These are phyloP conservation scores for Penicillium subrubescens DNA, from an alignment of 495 filamentous ascomycete genomes.

Conservation along the genomic window DNA sequence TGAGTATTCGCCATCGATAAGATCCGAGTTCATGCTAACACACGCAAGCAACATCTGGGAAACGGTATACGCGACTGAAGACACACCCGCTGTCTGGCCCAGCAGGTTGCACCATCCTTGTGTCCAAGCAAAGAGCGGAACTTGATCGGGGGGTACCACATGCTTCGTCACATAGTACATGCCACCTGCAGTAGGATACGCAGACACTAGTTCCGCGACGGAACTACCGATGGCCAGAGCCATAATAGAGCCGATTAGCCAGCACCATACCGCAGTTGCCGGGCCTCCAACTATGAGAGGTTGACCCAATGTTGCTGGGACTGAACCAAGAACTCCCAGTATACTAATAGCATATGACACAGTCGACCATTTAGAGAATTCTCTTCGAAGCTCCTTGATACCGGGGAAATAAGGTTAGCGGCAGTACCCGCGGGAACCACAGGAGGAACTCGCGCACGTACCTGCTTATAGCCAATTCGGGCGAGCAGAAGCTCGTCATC, in stretches of 20 bases:
- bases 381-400: slow-evolving; percentile 59
- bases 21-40: slow-evolving; percentile 58
- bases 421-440: slow-evolving; percentile 6
- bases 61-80: slow-evolving; percentile 58
- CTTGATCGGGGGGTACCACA: slow-evolving; percentile 58
- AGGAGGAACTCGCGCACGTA: slow-evolving; percentile 26
- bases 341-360: slow-evolving; percentile 76
- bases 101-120: slow-evolving; percentile 66
- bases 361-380: slow-evolving; percentile 76
- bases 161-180: slow-evolving; percentile 68
- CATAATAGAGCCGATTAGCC: slow-evolving; percentile 70
- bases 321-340: slow-evolving; percentile 67
- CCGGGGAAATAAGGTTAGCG: slow-evolving; percentile 3
- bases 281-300: slow-evolving; percentile 68
- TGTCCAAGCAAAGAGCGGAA: slow-evolving; percentile 61
- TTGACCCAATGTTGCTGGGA: slow-evolving; percentile 67
- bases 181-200: slow-evolving; percentile 64
- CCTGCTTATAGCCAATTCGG: slow-evolving; percentile 70
- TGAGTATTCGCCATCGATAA: slow-evolving; percentile 45
- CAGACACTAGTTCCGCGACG: slow-evolving; percentile 63
- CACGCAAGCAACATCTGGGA: slow-evolving; percentile 61
- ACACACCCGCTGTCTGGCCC: slow-evolving; percentile 61
- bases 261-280: slow-evolving; percentile 72
- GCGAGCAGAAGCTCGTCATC: slow-evolving; percentile 67
- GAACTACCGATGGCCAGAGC: slow-evolving; percentile 68